These are phyloP conservation scores for Akanthomyces uredinophilus DNA, from an alignment of 2,329 filamentous ascomycete genomes.

Conservation along the genomic window DNA sequence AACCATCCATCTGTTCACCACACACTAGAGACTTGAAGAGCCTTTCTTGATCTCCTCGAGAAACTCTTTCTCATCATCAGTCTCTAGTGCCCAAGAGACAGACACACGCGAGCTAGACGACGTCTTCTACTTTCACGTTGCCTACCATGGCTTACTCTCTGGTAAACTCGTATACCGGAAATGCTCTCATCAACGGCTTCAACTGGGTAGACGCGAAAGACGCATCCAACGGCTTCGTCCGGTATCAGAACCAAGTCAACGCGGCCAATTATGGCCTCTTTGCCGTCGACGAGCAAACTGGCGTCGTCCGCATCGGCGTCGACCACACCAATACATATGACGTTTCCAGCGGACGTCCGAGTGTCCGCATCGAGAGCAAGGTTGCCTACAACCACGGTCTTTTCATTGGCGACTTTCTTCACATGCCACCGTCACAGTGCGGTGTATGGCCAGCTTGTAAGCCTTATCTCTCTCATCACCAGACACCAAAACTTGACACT, in stretches of 20 bases:
- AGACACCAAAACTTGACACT: neutral
- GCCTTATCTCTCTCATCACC: slow-evolving; percentile 20
- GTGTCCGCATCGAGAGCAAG: slow-evolving; percentile 63
- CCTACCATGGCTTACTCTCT: slow-evolving; percentile 37
- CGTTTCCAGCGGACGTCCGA: slow-evolving; percentile 43
- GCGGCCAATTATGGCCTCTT: slow-evolving; percentile 37
- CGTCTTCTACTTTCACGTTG: neutral
- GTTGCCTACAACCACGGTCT: slow-evolving; percentile 60
- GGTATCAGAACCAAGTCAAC: slow-evolving; percentile 40
- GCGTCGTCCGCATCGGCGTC: slow-evolving; percentile 42
- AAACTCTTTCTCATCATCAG: neutral
- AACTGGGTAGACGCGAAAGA: slow-evolving; percentile 49
- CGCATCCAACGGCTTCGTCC: slow-evolving; percentile 62
- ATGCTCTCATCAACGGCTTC: slow-evolving; percentile 43
- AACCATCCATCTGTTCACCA: neutral
- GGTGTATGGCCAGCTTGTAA: slow-evolving; percentile 69
- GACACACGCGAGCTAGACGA: neutral
- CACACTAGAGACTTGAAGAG: slow-evolving; percentile 1
- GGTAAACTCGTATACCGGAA: slow-evolving; percentile 37
- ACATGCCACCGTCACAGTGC: slow-evolving; percentile 68
- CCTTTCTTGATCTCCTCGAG: neutral
- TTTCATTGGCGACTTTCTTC: slow-evolving; percentile 65
- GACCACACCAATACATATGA: slow-evolving; percentile 36
- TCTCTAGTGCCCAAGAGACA: neutral
- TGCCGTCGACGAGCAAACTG: slow-evolving; percentile 34